Evolutionary conservation across 2,329 filamentous ascomycete genomes (phyloP).

Genomic region (Thielaviopsis ethacetica): DNA sequence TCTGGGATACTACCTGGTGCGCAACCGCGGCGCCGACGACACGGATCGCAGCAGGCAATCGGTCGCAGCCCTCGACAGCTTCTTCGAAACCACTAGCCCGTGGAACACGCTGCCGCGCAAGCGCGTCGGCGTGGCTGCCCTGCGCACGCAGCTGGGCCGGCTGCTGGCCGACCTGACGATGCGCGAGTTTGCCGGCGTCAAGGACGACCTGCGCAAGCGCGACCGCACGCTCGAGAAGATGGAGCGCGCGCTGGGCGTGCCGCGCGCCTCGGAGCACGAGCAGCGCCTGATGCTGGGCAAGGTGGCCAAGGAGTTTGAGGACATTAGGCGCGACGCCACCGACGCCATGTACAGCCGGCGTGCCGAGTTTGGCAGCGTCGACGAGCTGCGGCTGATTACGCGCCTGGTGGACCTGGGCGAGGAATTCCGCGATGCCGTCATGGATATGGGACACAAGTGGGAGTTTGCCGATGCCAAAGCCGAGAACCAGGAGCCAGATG

Average conservation of each 20-base stretch:
- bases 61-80: conserved; percentile 16
- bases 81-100: conserved; percentile 22
- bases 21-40: conserved; percentile 16
- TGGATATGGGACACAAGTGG: conserved; percentile 11
- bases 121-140: conserved; percentile 15
- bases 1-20: conserved; percentile 16
- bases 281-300: conserved; percentile 13
- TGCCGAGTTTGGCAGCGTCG: conserved; percentile 9
- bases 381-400: conserved; percentile 14
- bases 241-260: conserved; percentile 9
- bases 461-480: conserved; percentile 7
- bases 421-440: conserved; percentile 11
- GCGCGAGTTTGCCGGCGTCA: conserved; percentile 17
- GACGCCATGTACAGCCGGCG: conserved; percentile 12
- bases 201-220: conserved; percentile 12
- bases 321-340: conserved; percentile 10
- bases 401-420: conserved; percentile 13
- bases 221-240: conserved; percentile 7
- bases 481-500: neutral
- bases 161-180: conserved; percentile 17
- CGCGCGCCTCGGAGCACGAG: conserved; percentile 12
- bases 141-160: conserved; percentile 15
- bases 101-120: conserved; percentile 20
- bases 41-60: neutral
- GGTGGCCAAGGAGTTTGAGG: conserved; percentile 14